Conservation (phyloP, 2,329 filamentous ascomycete genomes). For the Cladosporium halotolerans region DNA sequence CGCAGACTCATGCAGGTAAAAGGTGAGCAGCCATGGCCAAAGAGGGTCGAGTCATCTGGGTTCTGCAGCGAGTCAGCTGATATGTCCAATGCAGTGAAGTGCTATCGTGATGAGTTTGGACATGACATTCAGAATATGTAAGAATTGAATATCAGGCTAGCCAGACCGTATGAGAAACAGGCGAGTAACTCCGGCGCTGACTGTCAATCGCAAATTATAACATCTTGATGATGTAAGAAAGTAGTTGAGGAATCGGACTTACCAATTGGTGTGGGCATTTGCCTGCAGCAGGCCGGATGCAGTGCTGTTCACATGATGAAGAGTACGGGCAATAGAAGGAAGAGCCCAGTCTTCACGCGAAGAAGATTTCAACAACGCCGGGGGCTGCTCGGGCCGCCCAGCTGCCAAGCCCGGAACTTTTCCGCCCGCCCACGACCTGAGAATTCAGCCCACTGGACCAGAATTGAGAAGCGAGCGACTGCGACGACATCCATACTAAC, state of each 20-base stretch:
- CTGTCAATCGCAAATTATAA: constrained; percentile 99
- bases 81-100: background rate
- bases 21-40: background rate
- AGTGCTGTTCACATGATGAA: constrained; percentile 2
- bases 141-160: constrained; percentile 82
- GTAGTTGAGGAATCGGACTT: background rate
- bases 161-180: constrained; percentile 75
- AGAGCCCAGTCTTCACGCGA: background rate
- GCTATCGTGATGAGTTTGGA: background rate
- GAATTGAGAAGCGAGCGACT: background rate
- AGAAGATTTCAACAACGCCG: too few relatives aligned
- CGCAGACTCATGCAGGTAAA: background rate
- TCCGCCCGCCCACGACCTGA: too few relatives aligned
- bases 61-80: background rate
- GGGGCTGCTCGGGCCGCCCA: too few relatives aligned
- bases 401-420: too few relatives aligned
- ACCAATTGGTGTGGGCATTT: background rate
- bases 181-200: constrained; percentile 75
- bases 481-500: constrained; percentile 1
- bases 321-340: background rate
- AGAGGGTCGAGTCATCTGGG: background rate
- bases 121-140: constrained; percentile 86
- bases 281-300: background rate
- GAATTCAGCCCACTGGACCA: too few relatives aligned
- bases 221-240: constrained; percentile 52